Conservation (phyloP, 441 rosid species). For the Eruca vesicaria region DNA sequence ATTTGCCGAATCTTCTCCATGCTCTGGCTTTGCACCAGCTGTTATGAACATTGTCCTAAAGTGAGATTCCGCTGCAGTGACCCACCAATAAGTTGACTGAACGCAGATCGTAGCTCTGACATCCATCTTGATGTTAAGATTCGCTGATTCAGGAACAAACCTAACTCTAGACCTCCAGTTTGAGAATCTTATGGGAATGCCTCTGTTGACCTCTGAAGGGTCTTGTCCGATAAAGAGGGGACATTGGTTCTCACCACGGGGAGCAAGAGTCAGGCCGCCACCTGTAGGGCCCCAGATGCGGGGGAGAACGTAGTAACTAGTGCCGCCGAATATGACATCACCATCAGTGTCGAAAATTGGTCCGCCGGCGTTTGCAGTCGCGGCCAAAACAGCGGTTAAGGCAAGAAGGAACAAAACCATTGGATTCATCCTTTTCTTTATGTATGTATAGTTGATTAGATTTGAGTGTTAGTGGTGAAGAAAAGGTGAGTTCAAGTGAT, state of each 20-base stretch:
- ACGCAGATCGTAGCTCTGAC: neutral
- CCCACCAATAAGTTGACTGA: neutral
- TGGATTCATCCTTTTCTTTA: neutral
- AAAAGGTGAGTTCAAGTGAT: neutral
- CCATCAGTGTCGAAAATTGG: neutral
- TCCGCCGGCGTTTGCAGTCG: neutral
- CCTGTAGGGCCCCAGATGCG: neutral
- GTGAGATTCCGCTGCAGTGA: neutral
- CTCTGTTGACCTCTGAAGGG: neutral
- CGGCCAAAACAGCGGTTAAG: neutral
- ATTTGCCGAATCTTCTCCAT: neutral
- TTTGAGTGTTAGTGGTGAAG: neutral
- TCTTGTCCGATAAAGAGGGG: neutral
- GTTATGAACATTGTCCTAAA: neutral
- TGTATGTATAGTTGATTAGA: neutral
- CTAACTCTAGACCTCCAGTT: constrained; percentile 10
- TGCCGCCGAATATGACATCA: neutral
- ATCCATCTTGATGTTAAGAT: neutral
- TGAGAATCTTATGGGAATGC: constrained; percentile 1
- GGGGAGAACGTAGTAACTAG: constrained; percentile 5
- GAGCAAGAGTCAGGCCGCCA: neutral
- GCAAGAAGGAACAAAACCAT: neutral
- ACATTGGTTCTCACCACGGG: neutral
- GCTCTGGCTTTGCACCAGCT: neutral
- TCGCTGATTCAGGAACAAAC: neutral